Evolutionary conservation across 768 basidiomycete genomes (phyloP).

Genomic region (Tylopilus felleus): DNA sequence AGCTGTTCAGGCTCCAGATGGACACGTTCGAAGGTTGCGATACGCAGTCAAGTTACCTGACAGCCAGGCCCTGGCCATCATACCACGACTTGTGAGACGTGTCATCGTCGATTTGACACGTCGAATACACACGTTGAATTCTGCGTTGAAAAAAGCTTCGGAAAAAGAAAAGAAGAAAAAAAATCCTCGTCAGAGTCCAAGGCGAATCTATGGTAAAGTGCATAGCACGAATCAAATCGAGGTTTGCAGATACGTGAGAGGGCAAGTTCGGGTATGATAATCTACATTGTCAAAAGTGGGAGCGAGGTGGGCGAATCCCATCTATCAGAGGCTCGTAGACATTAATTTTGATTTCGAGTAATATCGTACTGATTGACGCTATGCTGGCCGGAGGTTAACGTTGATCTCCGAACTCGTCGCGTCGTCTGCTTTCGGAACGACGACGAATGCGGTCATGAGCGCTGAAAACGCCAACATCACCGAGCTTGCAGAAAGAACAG

Average conservation of each 20-base stretch:
- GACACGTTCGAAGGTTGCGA: too few relatives aligned
- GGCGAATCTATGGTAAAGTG: not conserved
- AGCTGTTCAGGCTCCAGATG: too few relatives aligned
- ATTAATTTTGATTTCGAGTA: not conserved
- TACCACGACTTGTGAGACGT: too few relatives aligned
- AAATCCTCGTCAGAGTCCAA: not conserved
- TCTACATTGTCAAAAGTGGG: not conserved
- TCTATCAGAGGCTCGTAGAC: not conserved
- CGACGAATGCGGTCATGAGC: conserved; percentile 50
- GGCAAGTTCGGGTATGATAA: not conserved
- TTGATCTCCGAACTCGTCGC: conserved; percentile 15
- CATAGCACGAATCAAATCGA: not conserved
- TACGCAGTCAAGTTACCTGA: not conserved
- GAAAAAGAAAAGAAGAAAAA: not conserved
- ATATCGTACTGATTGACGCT: not conserved
- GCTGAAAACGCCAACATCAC: conserved; percentile 57
- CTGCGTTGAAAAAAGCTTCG: not conserved
- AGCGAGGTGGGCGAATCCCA: not conserved
- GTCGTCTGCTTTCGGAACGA: conserved; percentile 37
- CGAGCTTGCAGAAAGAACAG: conserved; percentile 58
- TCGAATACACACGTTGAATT: not conserved
- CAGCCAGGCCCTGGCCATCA: not conserved
- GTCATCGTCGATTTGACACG: not conserved
- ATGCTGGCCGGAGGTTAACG: conserved; percentile 18
- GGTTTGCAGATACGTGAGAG: not conserved